Evolutionary conservation across 495 filamentous ascomycete species (phyloP).

Genomic region (Xylaria curta): DNA sequence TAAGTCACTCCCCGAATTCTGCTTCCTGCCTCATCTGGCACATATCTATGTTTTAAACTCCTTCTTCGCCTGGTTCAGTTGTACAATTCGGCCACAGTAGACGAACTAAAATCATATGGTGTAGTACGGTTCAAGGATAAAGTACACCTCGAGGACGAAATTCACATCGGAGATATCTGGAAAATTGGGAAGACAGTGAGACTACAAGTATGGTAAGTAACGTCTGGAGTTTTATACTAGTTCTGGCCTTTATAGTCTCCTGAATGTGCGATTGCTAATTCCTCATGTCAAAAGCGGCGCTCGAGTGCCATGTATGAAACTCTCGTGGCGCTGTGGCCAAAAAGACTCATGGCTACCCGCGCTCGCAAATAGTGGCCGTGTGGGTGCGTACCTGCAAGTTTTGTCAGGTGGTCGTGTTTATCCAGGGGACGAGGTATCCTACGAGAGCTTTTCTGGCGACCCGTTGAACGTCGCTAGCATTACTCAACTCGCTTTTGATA

Average conservation of each 20-base stretch:
- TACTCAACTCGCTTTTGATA: conserved; percentile 16
- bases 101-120: neutral
- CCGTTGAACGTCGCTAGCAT: conserved; percentile 15
- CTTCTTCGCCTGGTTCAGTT: neutral
- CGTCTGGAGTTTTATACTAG: neutral
- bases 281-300: conserved; percentile 11
- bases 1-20: neutral
- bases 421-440: conserved; percentile 10
- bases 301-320: conserved; percentile 22
- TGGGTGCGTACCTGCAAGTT: conserved; percentile 21
- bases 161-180: conserved; percentile 24
- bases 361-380: conserved; percentile 15
- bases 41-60: neutral
- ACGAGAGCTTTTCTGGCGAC: conserved; percentile 18
- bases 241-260: neutral
- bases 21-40: neutral
- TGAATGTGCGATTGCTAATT: neutral
- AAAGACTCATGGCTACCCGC: conserved; percentile 21
- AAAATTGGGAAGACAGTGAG: conserved; percentile 23
- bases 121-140: conserved; percentile 19
- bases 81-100: neutral
- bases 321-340: conserved; percentile 23
- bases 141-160: conserved; percentile 18
- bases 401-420: conserved; percentile 16
- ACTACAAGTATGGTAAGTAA: conserved; percentile 22